These are phyloP conservation scores for Colletotrichum sp. DNA, from an alignment of 2,329 filamentous ascomycete species.

Conservation along the genomic window DNA sequence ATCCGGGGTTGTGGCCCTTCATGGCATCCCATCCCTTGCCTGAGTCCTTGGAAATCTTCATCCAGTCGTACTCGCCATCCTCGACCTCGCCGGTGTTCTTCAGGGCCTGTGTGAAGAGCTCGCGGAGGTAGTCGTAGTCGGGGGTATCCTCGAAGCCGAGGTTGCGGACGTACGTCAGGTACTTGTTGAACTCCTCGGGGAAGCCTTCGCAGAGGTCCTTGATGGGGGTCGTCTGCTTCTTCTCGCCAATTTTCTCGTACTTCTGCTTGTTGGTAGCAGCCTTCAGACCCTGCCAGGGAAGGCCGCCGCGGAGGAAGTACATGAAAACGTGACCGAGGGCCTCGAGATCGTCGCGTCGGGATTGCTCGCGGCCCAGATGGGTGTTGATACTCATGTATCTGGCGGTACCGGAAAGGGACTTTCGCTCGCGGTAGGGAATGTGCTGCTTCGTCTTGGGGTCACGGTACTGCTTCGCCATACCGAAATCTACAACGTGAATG, in stretches of 20 bases:
- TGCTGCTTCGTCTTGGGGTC: constrained; percentile 99
- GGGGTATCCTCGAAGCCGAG: constrained; percentile 98
- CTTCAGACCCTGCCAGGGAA: constrained; percentile 77
- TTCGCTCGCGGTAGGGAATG: constrained; percentile 95
- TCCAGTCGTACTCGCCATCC: constrained; percentile 99
- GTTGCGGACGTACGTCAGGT: constrained; percentile 95
- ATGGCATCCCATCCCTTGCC: constrained; percentile 88
- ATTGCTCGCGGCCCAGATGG: constrained; percentile 94
- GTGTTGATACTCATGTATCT: constrained; percentile 99
- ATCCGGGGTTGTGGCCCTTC: constrained; percentile 68
- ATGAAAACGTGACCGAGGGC: constrained; percentile 80
- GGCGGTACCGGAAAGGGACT: constrained; percentile 94
- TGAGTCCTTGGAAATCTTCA: constrained; percentile 86
- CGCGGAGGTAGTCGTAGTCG: constrained; percentile 96
- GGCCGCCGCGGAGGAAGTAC: constrained; percentile 74
- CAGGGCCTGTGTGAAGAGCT: constrained; percentile 93
- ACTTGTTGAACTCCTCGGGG: constrained; percentile 97
- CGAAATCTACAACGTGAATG: constrained; percentile 98
- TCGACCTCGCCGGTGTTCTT: constrained; percentile 95
- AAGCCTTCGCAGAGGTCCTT: constrained; percentile 97
- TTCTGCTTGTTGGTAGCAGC: constrained; percentile 90
- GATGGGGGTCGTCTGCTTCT: constrained; percentile 98
- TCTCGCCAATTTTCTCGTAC: constrained; percentile 99
- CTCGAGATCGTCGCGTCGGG: constrained; percentile 93
- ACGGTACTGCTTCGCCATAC: constrained; percentile 99